Evolutionary conservation across 2,329 filamentous ascomycete genomes (phyloP).

Genomic region (Penicillium sumatraense): DNA sequence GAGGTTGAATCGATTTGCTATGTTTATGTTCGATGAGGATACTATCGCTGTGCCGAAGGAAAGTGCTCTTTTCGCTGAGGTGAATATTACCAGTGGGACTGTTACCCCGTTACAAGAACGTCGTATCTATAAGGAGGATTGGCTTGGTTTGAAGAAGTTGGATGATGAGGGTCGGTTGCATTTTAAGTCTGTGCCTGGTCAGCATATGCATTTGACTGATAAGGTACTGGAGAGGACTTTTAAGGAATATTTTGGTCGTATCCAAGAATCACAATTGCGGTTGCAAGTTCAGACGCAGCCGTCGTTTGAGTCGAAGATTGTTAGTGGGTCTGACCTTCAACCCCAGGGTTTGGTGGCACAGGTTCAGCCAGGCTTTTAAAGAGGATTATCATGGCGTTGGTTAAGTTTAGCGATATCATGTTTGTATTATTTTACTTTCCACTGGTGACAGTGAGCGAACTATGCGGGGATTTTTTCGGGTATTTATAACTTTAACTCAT

Average conservation of each 20-base stretch:
- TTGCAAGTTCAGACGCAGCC: neutral
- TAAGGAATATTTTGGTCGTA: constrained; percentile 50
- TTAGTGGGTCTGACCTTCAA: neutral
- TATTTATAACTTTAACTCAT: neutral
- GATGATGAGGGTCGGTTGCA: constrained; percentile 79
- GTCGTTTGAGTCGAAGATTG: neutral
- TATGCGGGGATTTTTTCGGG: neutral
- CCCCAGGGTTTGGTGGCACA: constrained; percentile 17
- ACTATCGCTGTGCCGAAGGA: constrained; percentile 86
- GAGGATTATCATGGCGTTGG: neutral
- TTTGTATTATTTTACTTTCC: neutral
- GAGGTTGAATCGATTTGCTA: constrained; percentile 74
- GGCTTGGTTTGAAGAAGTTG: constrained; percentile 81
- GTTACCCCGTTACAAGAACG: constrained; percentile 71
- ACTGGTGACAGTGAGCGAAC: neutral
- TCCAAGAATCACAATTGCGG: constrained; percentile 22
- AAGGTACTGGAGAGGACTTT: constrained; percentile 70
- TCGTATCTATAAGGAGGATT: constrained; percentile 83
- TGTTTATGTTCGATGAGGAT: constrained; percentile 90
- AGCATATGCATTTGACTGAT: constrained; percentile 80
- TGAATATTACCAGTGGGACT: constrained; percentile 68
- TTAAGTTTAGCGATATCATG: constrained; percentile 6
- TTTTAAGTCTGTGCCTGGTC: constrained; percentile 73
- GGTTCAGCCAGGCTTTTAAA: constrained; percentile 19
- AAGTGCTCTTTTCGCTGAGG: constrained; percentile 87